Evolutionary conservation across 169 alveolate species (phyloP), one percentile per base, ranked within the genome.

Genomic region (Cytauxzoon felis): DNA sequence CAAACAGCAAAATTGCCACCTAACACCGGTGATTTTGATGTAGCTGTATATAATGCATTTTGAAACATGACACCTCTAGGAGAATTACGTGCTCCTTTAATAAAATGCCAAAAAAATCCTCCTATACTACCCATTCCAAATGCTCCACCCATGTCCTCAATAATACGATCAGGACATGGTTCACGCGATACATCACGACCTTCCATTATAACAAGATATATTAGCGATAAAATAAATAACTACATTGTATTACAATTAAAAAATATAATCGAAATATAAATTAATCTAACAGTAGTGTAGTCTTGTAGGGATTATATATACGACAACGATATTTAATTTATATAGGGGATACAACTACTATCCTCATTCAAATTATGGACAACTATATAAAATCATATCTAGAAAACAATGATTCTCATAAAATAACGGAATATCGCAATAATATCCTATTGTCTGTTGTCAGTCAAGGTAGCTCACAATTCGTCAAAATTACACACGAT

Each of bases 91-190:
- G 90, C 90, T 21, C 98, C 98, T 59, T 90, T 90, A 60, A 91
- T 88, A 78, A 94, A 95, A 54, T 91, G 95, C 93, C 95, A 91
- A 13, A 94, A 59, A 57, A 93, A 93, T 1, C 98, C 98, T 23
- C 98, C 98, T 38, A 91, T 71, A 34, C 95, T 90, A 0, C 98
- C 98, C 95, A 94, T 93, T 40, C 97, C 95, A 66, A 94, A 95
- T 7, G 98, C 98, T 29, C 97, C 98, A 24, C 98, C 98, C 69
- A 95, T 70, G 63, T 95, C 98, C 67, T 93, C 98, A 52, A 94
- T 88, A 32, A 95, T 92, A 78, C 98, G 88, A 48, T 93, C 98
- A 13, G 98, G 98, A 56, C 97, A 95, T 11, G 98, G 98, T 65
- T 92, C 96, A 40, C 97, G 78, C 16, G 93, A 85, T 68, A 87